Conservation (phyloP, 2,329 filamentous ascomycete species). For the Xylariaceae sp. region DNA sequence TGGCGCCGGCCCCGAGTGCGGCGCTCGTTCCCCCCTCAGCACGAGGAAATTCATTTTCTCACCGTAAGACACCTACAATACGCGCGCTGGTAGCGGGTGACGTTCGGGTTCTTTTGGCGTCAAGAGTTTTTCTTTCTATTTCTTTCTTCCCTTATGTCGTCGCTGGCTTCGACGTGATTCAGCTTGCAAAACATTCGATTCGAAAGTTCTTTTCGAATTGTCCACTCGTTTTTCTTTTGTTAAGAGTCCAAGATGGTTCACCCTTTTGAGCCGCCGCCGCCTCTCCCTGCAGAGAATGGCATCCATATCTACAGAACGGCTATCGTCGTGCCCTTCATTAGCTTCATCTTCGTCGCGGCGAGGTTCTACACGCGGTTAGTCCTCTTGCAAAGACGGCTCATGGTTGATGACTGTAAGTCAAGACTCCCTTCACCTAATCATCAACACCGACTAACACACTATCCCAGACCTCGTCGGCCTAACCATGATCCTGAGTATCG, state of each 20-base stretch:
- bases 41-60: no score
- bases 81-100: not conserved
- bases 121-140: not conserved
- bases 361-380: slow-evolving; percentile 28
- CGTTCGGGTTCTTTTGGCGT: not conserved
- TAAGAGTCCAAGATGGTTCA: slow-evolving; percentile 4
- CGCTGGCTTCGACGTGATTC: slow-evolving; percentile 17
- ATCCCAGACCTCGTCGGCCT: slow-evolving; percentile 25
- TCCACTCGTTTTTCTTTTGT: slow-evolving; percentile 2
- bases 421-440: no score
- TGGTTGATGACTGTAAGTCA: slow-evolving; percentile 29
- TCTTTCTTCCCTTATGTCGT: not conserved
- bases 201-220: slow-evolving; percentile 1
- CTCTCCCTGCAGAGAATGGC: slow-evolving; percentile 28
- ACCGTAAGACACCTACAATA: not conserved
- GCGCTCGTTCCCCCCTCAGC: not conserved
- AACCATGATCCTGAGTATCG: slow-evolving; percentile 28
- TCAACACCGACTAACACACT: not conserved
- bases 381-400: slow-evolving; percentile 20
- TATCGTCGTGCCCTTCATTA: slow-evolving; percentile 28
- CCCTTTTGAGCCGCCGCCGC: slow-evolving; percentile 14
- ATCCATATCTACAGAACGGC: slow-evolving; percentile 28
- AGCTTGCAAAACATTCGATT: not conserved
- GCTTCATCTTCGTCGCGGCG: slow-evolving; percentile 26
- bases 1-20: not conserved